These are phyloP conservation scores for Pyrenula aspistea DNA, from an alignment of 495 filamentous ascomycete species.

Conservation along the genomic window DNA sequence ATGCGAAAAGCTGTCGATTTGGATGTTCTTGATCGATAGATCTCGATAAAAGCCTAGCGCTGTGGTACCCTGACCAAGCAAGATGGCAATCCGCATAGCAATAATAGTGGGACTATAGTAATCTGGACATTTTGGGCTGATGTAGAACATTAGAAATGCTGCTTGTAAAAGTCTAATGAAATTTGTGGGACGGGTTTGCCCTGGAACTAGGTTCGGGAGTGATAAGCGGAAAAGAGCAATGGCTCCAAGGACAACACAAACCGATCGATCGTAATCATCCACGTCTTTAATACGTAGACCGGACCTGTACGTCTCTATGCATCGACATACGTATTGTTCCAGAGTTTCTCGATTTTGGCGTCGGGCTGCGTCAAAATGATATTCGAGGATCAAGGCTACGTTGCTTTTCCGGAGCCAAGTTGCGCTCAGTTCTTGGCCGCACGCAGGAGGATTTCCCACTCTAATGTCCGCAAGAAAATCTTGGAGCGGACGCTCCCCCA, in stretches of 20 bases:
- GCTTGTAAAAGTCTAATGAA: slow-evolving; percentile 35
- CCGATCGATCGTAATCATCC: slow-evolving; percentile 36
- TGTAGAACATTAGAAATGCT: slow-evolving; percentile 33
- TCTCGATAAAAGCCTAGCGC: slow-evolving; percentile 40
- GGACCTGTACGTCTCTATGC: slow-evolving; percentile 32
- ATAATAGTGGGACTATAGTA: slow-evolving; percentile 46
- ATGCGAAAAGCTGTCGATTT: slow-evolving; percentile 46
- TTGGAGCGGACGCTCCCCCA: slow-evolving; percentile 22
- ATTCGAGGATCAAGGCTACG: slow-evolving; percentile 46
- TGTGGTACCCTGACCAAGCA: slow-evolving; percentile 39
- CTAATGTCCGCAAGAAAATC: slow-evolving; percentile 26
- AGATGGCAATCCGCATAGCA: slow-evolving; percentile 39
- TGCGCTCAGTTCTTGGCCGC: slow-evolving; percentile 15
- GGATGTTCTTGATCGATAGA: slow-evolving; percentile 48
- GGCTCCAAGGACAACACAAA: slow-evolving; percentile 41
- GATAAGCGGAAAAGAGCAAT: slow-evolving; percentile 39
- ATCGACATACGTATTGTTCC: slow-evolving; percentile 32
- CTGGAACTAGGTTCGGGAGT: slow-evolving; percentile 9
- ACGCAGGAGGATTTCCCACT: slow-evolving; percentile 11
- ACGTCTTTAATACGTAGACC: slow-evolving; percentile 1
- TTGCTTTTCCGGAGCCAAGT: slow-evolving; percentile 26
- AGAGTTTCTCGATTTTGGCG: slow-evolving; percentile 18
- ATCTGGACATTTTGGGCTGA: slow-evolving; percentile 38
- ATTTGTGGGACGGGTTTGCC: slow-evolving; percentile 9
- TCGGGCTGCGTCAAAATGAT: slow-evolving; percentile 34